Conservation (phyloP, 495 filamentous ascomycete genomes). For the Penicillium soppii region DNA sequence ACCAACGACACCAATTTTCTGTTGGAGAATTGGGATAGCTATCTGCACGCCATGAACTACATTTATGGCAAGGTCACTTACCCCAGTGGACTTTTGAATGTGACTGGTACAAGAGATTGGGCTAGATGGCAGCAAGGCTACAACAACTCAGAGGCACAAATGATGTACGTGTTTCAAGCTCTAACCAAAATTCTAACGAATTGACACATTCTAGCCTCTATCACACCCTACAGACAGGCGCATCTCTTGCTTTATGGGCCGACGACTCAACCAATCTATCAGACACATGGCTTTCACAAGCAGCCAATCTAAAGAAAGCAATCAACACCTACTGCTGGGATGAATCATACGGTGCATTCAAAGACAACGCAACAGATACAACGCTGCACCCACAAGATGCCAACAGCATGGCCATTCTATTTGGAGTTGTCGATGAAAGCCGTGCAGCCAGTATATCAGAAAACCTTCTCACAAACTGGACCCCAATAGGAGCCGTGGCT, state of each 20-base stretch:
- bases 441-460: slow-evolving; percentile 40
- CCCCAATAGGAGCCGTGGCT: slow-evolving; percentile 55
- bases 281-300: slow-evolving; percentile 41
- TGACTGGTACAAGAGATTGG: slow-evolving; percentile 58
- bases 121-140: slow-evolving; percentile 53
- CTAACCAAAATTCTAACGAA: neutral
- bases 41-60: slow-evolving; percentile 53
- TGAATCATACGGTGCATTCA: slow-evolving; percentile 51
- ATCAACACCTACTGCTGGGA: slow-evolving; percentile 54
- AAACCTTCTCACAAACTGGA: slow-evolving; percentile 54
- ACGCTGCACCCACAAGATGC: slow-evolving; percentile 51
- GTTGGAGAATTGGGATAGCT: slow-evolving; percentile 47
- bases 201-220: slow-evolving; percentile 40
- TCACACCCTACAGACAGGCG: slow-evolving; percentile 49
- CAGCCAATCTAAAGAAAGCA: slow-evolving; percentile 35
- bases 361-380: slow-evolving; percentile 52
- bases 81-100: slow-evolving; percentile 51
- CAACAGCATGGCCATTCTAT: slow-evolving; percentile 48
- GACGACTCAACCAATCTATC: slow-evolving; percentile 42
- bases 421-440: slow-evolving; percentile 34
- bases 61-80: slow-evolving; percentile 52
- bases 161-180: slow-evolving; percentile 38
- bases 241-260: slow-evolving; percentile 50
- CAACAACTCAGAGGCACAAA: slow-evolving; percentile 56
- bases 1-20: slow-evolving; percentile 56